Evolutionary conservation across 2,329 filamentous ascomycete species (phyloP), one percentile per base, ranked within the genome.

Genomic region (Elsinoe necatrix): DNA sequence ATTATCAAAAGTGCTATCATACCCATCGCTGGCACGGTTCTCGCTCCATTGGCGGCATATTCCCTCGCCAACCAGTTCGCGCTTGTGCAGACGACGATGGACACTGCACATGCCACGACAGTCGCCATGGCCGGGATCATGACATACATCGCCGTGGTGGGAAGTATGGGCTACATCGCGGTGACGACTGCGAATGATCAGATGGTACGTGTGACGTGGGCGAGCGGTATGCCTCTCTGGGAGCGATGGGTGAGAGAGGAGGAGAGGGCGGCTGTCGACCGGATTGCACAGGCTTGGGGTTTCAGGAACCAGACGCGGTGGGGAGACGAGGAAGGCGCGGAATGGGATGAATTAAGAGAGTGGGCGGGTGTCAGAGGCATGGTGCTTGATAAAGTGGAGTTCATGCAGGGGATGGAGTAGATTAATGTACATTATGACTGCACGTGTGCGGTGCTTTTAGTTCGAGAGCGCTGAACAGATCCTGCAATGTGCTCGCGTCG

Each of bases 181-280:
- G 76, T 95, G 58, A 84, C 89, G 23, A 96, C 92, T 31, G 79
- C 85, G 59, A 96, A 96, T 71, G 91, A 97, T 69, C 90, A 97
- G 71, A 95, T 96, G 88, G 85, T 86, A 65, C 83, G 93, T 18
- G 89, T 97, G 4, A 91, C 89, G 1, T 98, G 93, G 93, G 79
- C 86, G 7, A 82, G 83, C 0, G 93, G 93, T 9, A 85, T 89
- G 31, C 86, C 88, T 20, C 73, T 97, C 61, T 80, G 86, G 60
- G 80, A 89, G 65, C 81, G 93, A 12, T 97, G 91, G 87, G 70
- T 95, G 55, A 79, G 89, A 31, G 93, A 97, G 69, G 90, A 95
- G 61, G 91, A 98, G 75, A 79, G 93, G 21, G 87, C 85, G 2
- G 89, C 90, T 0, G 76, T 95, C 61, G 93, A 98, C 73, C 84